Evolutionary conservation across 192 early-diverging fungal genomes (phyloP).

Genomic region (Podila clonocystis): DNA sequence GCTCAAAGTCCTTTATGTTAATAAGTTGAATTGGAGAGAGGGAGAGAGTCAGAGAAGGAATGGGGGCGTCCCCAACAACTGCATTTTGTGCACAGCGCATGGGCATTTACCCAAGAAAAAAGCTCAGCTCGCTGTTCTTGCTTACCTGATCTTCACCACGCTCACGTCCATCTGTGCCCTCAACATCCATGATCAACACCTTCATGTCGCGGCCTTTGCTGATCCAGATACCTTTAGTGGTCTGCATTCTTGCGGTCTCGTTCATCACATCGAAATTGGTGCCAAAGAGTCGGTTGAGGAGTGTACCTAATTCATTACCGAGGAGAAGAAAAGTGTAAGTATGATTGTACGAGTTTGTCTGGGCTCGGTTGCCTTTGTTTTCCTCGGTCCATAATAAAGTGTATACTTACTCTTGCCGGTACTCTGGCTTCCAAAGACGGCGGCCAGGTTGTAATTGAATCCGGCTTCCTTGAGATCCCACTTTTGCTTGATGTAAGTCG

Average conservation of each 20-base stretch:
- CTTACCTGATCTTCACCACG: conserved; percentile 92
- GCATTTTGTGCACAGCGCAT: too few species aligned
- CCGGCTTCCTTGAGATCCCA: conserved; percentile 87
- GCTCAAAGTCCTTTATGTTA: conserved; percentile 85
- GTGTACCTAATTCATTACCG: conserved; percentile 70
- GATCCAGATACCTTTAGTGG: conserved; percentile 99
- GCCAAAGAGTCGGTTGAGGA: conserved; percentile 95
- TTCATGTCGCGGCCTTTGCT: conserved; percentile 82
- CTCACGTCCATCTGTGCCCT: conserved; percentile 98
- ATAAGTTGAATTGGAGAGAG: too few species aligned
- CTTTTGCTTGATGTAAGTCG: conserved; percentile 81
- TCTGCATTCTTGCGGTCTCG: conserved; percentile 85
- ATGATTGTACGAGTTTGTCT: background rate
- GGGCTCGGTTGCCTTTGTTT: conserved; percentile 2
- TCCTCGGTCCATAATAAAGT: background rate
- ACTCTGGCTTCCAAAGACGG: conserved; percentile 99
- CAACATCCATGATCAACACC: conserved; percentile 94
- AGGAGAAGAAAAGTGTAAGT: background rate
- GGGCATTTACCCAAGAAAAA: too few species aligned
- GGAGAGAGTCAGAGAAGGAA: too few species aligned
- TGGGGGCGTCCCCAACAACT: too few species aligned
- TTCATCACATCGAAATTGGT: conserved; percentile 98
- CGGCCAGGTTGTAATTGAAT: conserved; percentile 96
- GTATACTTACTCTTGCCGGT: conserved; percentile 89
- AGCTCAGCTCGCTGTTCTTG: background rate